Percentiles rank a stretch among this genome's conserved stretches.
phyloP scores from a whole-genome alignment of 768 basidiomycete species.

The Rhizopogon vesiculosus region DNA sequence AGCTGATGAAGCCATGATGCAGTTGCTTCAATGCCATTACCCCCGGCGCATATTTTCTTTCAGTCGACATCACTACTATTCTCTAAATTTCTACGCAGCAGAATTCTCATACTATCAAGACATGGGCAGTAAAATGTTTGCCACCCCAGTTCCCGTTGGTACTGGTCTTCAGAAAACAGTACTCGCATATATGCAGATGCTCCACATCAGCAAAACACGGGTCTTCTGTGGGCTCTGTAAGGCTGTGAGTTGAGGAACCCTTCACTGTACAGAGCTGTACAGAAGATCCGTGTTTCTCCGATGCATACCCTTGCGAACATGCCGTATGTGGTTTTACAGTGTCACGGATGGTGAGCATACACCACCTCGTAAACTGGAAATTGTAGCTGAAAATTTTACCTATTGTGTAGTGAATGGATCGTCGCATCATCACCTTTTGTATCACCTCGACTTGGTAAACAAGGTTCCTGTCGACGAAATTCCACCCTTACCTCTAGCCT shows the following conservation, averaged over 20 bases:
- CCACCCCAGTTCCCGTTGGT: conserved; percentile 18
- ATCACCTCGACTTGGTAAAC: no score
- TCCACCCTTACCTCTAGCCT: no score
- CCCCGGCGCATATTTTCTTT: conserved; percentile 7
- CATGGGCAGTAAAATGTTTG: conserved; percentile 7
- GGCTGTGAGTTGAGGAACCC: no score
- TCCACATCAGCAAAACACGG: no score
- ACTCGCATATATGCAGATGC: conserved; percentile 1
- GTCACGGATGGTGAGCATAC: conserved; percentile 6
- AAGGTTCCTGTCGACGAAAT: no score
- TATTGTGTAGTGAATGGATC: no score
- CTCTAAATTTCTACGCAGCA: background rate
- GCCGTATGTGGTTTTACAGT: conserved; percentile 9
- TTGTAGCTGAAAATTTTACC: no score
- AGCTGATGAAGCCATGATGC: conserved; percentile 17
- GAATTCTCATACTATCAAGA: background rate
- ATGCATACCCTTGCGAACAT: background rate
- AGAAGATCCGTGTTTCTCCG: no score
- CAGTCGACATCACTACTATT: conserved; percentile 6
- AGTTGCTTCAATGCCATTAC: conserved; percentile 4
- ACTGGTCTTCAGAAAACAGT: conserved; percentile 10
- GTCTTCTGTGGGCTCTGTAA: no score
- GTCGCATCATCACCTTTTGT: no score
- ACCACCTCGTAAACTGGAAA: no score
- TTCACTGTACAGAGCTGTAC: no score